phyloP scores from a whole-genome alignment of 257 asterid species.

The Knoxia roxburghii region DNA sequence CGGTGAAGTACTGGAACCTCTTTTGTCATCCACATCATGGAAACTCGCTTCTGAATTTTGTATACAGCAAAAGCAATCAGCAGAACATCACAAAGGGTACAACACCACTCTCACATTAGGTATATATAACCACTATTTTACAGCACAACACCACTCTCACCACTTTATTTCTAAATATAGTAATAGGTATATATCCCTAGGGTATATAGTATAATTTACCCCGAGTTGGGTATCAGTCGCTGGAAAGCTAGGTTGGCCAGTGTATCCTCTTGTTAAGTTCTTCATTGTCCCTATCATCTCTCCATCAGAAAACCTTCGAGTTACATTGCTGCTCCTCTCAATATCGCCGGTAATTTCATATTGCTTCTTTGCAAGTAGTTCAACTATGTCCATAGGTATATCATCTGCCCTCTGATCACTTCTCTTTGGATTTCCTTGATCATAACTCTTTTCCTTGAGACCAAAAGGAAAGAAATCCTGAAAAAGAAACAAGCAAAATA shows the following conservation, averaged over 20 bases:
- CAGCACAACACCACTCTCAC: too few species aligned
- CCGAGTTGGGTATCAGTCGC: conserved; percentile 23
- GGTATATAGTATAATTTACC: too few species aligned
- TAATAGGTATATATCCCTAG: too few species aligned
- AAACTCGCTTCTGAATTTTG: conserved; percentile 20
- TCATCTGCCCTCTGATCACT: conserved; percentile 42
- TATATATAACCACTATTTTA: too few species aligned
- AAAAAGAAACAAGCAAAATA: neutral
- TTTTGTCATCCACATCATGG: conserved; percentile 14
- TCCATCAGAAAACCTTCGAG: conserved; percentile 23
- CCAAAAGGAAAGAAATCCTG: conserved; percentile 9
- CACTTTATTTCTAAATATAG: too few species aligned
- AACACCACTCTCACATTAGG: too few species aligned
- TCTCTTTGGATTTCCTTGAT: conserved; percentile 10
- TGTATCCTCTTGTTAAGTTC: conserved; percentile 5
- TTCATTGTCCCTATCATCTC: conserved; percentile 19
- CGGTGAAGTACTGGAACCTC: conserved; percentile 19
- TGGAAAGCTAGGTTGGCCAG: conserved; percentile 25
- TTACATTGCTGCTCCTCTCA: conserved; percentile 20
- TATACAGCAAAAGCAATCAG: conserved; percentile 26
- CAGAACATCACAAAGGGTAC: conserved; percentile 31
- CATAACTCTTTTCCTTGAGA: conserved; percentile 13
- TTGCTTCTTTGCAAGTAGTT: conserved; percentile 61
- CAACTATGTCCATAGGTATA: conserved; percentile 84
- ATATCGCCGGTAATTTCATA: conserved; percentile 42